Conservation (phyloP, 108 stramenopile species). For the Fistulifera pelliculosa region DNA sequence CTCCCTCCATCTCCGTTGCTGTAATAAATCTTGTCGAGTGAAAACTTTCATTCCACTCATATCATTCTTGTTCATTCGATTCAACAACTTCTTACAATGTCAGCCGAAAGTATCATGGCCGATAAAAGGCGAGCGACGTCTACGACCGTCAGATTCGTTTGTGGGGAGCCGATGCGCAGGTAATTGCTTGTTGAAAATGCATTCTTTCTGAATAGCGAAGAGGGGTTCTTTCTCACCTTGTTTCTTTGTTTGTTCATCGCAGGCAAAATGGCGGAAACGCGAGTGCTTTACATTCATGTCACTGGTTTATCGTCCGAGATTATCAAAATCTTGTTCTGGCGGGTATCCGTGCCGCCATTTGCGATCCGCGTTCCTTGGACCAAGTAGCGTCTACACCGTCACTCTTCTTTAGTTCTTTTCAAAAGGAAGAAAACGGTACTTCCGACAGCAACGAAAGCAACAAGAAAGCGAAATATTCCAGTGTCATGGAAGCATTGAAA, state of each 20-base stretch:
- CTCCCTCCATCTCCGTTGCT: no score
- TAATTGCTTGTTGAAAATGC: conserved; percentile 13
- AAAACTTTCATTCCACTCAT: no score
- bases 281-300: conserved; percentile 84
- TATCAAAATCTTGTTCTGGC: conserved; percentile 91
- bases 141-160: conserved; percentile 96
- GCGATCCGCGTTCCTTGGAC: conserved; percentile 65
- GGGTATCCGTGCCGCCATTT: conserved; percentile 76
- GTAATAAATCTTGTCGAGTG: no score
- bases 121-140: conserved; percentile 29
- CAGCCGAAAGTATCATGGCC: no score
- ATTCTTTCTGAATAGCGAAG: no score
- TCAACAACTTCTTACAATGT: no score
- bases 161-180: conserved; percentile 94
- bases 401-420: conserved; percentile 31
- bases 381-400: conserved; percentile 35
- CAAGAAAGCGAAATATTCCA: conserved; percentile 36
- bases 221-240: neutral
- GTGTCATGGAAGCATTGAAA: conserved; percentile 59
- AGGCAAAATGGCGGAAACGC: conserved; percentile 75
- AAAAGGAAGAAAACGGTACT: conserved; percentile 17
- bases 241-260: neutral
- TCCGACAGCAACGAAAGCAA: conserved; percentile 1
- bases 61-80: no score
- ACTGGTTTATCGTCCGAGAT: conserved; percentile 80